Evolutionary conservation across 1,284 basidiomycete genomes (phyloP).

Genomic region (Omphalotus olearius): DNA sequence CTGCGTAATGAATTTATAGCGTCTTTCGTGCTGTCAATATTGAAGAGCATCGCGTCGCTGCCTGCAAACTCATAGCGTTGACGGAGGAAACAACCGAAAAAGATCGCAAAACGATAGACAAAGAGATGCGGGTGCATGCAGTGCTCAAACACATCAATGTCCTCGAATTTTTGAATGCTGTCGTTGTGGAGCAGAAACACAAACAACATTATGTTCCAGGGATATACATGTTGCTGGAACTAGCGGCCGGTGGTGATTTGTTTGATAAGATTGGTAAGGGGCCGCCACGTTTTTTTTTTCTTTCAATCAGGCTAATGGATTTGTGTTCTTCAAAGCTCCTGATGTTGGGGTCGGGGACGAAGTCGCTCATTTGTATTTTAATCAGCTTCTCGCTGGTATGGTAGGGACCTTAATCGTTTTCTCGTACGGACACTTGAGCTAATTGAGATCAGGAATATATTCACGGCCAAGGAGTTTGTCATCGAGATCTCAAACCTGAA

Average conservation of each 20-base stretch:
- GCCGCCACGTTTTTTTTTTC: neutral
- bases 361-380: constrained; percentile 89
- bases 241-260: constrained; percentile 91
- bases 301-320: neutral
- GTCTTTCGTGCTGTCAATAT: constrained; percentile 81
- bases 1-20: constrained; percentile 32
- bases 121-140: constrained; percentile 91
- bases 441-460: constrained; percentile 56
- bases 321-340: constrained; percentile 48
- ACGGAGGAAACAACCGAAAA: constrained; percentile 54
- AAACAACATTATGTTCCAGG: constrained; percentile 64
- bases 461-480: constrained; percentile 88
- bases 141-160: constrained; percentile 81
- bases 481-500: constrained; percentile 96
- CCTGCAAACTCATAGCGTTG: constrained; percentile 80
- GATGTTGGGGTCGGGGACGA: constrained; percentile 88
- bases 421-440: neutral
- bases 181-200: constrained; percentile 69
- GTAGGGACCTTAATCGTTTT: constrained; percentile 31
- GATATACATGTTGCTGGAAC: constrained; percentile 90
- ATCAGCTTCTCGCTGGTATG: constrained; percentile 81
- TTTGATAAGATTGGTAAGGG: constrained; percentile 96
- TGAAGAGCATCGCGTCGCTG: constrained; percentile 63
- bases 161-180: constrained; percentile 80
- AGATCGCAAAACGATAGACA: constrained; percentile 80